Base-by-base conservation (phyloP, 768 basidiomycete genomes). In the Termitomyces sp. region DNA sequence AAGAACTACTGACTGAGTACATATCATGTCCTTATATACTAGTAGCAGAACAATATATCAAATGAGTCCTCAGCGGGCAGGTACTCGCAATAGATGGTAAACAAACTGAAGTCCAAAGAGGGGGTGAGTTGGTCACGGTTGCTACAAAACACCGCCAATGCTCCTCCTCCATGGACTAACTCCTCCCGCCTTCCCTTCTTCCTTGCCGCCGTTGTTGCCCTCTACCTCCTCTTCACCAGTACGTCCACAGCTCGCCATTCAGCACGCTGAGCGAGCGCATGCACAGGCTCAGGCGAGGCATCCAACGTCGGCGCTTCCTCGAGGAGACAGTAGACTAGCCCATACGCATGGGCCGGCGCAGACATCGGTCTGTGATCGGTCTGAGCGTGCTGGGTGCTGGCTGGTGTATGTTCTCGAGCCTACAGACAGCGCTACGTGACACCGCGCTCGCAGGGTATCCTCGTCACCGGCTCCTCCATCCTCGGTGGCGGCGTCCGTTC, bases 331-430 rank as follows among this genome's bases (percentile, higher is more conserved):
- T 92, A 97, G 77, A 86, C 92, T 28, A 94, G 87, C 69, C 96
- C 96, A 0, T 98, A 92, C 74, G 85, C 88, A 38, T 98, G 93
- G 93, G 95, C 88, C 0, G 80, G 93, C 49, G 83, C 87, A 3
- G 97, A 97, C 10, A 89, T 98, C 41, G 95, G 92, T n/a, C 78
- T 98, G 44, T 96, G 93, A 93, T 96, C 55, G 97, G 97, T 5
- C 71, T 98, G 55, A 95, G 93, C 67, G 95, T 97, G 3, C 75
- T 94, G 3, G 97, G 96, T 59, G 97, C 96, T 51, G 96, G 90
- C 74, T 98, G 97, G 96, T 96, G 49, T 61, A 90, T 74, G 52
- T 33, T 32, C 26, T 55, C 10, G 30, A 30, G 35, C 40, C 51
- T 41, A 58, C 4, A 23, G 23, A 10, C 35, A 41, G 50, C 16